phyloP scores from a whole-genome alignment of 2,329 filamentous ascomycete species.

The Curvularia hawaiiensis region DNA sequence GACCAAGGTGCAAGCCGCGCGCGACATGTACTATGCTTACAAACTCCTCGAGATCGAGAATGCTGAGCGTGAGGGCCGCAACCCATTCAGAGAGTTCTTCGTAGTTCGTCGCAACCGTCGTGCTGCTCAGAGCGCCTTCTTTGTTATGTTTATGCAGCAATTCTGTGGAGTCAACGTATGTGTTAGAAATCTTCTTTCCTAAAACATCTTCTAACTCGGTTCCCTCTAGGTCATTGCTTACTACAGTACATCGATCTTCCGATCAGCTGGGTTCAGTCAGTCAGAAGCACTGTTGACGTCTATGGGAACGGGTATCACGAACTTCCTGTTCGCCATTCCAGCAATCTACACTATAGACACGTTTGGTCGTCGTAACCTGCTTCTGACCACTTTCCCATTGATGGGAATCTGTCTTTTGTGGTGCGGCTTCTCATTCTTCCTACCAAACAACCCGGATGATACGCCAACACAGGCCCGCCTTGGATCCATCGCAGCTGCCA shows the following conservation, averaged over 20 bases:
- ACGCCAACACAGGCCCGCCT: constrained; percentile 26
- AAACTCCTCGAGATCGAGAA: constrained; percentile 45
- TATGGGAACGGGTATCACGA: constrained; percentile 53
- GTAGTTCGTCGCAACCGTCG: constrained; percentile 41
- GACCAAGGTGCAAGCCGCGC: constrained; percentile 59
- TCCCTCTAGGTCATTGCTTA: constrained; percentile 30
- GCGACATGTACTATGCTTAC: constrained; percentile 60
- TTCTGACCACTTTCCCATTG: constrained; percentile 53
- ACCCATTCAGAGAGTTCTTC: constrained; percentile 42
- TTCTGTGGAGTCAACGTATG: constrained; percentile 37
- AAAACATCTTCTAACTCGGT: neutral
- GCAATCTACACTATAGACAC: constrained; percentile 52
- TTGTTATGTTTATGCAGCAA: constrained; percentile 47
- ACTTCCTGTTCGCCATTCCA: constrained; percentile 54
- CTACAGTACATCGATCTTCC: constrained; percentile 38
- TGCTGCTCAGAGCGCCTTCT: constrained; percentile 40
- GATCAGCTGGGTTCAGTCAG: constrained; percentile 41
- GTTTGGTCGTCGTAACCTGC: constrained; percentile 52
- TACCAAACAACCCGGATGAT: constrained; percentile 22
- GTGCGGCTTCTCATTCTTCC: constrained; percentile 38
- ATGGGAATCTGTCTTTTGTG: constrained; percentile 50
- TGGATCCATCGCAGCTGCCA: constrained; percentile 42
- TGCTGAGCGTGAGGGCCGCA: constrained; percentile 41
- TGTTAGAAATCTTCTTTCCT: rapidly evolving
- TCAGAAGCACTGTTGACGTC: constrained; percentile 48